Conservation (phyloP, 805 yeast genomes). For the Candida pseudofarinosa region DNA sequence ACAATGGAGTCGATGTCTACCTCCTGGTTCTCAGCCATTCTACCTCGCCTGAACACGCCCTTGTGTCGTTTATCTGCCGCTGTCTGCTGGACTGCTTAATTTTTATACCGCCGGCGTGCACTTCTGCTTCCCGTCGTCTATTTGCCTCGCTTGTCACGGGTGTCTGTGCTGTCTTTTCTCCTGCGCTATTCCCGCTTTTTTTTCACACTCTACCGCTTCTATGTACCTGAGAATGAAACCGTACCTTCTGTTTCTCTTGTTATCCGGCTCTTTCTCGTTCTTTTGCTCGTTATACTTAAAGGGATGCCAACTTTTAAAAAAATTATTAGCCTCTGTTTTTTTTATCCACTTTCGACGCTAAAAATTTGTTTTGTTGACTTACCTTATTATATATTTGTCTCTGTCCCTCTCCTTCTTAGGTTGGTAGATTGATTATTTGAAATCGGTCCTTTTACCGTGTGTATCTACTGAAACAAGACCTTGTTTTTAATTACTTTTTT, state of each 20-base stretch:
- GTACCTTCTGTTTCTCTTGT: background rate
- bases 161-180: background rate
- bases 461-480: background rate
- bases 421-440: background rate
- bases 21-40: conserved; percentile 48
- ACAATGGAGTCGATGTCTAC: conserved; percentile 96
- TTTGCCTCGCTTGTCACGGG: background rate
- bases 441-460: background rate
- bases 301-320: conserved; percentile 5
- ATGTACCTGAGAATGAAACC: background rate
- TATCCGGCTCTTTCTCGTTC: background rate
- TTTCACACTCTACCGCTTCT: background rate
- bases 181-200: background rate
- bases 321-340: background rate
- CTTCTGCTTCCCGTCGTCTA: background rate
- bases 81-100: conserved; percentile 1
- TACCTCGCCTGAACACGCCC: conserved; percentile 6
- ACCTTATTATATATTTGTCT: background rate
- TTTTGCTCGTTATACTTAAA: background rate
- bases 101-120: background rate
- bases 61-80: background rate
- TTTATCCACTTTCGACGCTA: background rate
- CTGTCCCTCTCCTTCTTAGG: background rate
- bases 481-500: conserved; percentile 1
- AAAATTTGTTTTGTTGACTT: background rate